Base-by-base conservation (phyloP, 371 early-diverging fungal species). In the Rhizopus sp. region DNA sequence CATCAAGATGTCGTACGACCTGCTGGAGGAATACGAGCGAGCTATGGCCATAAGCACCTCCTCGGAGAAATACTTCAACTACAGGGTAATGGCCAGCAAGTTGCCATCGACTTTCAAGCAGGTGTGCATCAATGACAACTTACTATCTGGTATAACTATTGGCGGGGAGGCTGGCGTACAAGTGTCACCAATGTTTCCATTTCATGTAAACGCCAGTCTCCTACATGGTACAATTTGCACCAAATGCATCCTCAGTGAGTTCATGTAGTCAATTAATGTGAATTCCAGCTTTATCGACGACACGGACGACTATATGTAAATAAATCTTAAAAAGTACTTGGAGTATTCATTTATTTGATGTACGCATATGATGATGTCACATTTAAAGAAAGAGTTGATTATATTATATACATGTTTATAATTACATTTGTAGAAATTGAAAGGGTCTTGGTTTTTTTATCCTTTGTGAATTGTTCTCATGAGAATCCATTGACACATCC, bases 141-240 rank as follows among this genome's bases (percentile, higher is more conserved):
- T 70, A 2, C 54, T 55, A 1, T 40, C 64, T 3, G 77, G 77
- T n/a, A 67, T 73, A 13, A 60, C 66, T 39, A 42, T 76, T 34
- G 73, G 73, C 32, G 77, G 73, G 5, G 77, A 76, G 41, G 77
- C 77, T 7, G 77, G 77, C 13, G 58, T 60, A 3, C 17, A 60
- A 1, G 51, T 63, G 2, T 55, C 40, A 9, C 73, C 77, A 8
- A 65, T 68, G 62, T 76, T 64, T 50, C 77, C 77, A 7, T 65
- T 73, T 30, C 17, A 60, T 0, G 65, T 71, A 0, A 68, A 60
- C 54, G 53, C 71, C 6, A 60, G 61, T 5, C 46, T 76, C 4
- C 67, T 69, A 23, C 77, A 73, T 50, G 69, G 73, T n/a, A 68
- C 73, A n/a, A n/a, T n/a, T n/a, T n/a, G n/a, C n/a, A n/a, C n/a